phyloP scores from a whole-genome alignment of 1,139 yeast genomes.

The Hemisphaericaspora lyxosophila region DNA sequence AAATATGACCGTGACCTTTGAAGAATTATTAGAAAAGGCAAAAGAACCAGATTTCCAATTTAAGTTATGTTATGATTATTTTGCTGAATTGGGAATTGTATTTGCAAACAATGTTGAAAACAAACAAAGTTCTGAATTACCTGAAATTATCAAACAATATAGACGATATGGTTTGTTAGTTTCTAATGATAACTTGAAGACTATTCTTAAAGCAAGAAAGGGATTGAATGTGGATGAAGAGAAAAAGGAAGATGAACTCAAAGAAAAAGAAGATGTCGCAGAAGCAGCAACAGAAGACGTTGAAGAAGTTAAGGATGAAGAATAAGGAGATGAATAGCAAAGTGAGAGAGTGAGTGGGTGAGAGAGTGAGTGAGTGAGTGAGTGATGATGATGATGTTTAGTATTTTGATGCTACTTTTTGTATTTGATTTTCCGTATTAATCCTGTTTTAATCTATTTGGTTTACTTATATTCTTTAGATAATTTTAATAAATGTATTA shows the following conservation, averaged over 20 bases:
- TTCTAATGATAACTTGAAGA: constrained; percentile 42
- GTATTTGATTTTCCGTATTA: too few relatives aligned
- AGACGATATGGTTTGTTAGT: constrained; percentile 64
- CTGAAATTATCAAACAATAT: constrained; percentile 48
- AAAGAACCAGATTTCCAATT: constrained; percentile 35
- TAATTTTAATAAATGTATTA: too few relatives aligned
- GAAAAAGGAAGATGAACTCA: constrained; percentile 2
- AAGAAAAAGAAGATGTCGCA: constrained; percentile 1
- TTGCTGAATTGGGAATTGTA: constrained; percentile 48
- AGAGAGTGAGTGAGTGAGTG: too few relatives aligned
- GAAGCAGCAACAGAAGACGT: background rate
- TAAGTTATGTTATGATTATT: constrained; percentile 52
- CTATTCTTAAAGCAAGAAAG: constrained; percentile 42
- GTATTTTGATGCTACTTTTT: background rate
- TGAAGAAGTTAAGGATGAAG: background rate
- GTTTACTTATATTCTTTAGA: too few relatives aligned
- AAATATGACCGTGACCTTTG: constrained; percentile 27
- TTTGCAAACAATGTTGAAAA: constrained; percentile 39
- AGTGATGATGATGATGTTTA: too few relatives aligned
- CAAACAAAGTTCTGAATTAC: constrained; percentile 32
- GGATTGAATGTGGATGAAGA: constrained; percentile 10
- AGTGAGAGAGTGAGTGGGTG: too few relatives aligned
- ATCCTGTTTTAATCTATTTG: too few relatives aligned
- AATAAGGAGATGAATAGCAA: background rate
- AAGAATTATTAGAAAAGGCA: constrained; percentile 15